These are phyloP conservation scores for Polyplosphaeria fusca DNA, from an alignment of 495 filamentous ascomycete genomes.

Conservation along the genomic window DNA sequence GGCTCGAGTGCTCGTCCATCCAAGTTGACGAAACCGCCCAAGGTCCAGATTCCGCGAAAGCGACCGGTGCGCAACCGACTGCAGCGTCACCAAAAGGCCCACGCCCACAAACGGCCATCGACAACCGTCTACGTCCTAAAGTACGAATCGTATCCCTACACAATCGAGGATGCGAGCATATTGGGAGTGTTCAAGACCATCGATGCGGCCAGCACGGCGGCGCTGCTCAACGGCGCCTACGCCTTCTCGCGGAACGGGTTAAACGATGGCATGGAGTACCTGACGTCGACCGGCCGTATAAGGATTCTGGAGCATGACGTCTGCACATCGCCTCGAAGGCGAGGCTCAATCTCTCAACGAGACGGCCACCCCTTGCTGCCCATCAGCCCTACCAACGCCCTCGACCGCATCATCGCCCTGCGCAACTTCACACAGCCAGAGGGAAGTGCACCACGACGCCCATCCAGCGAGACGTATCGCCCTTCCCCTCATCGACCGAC, in stretches of 20 bases:
- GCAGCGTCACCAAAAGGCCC: neutral
- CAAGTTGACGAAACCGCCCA: conserved; percentile 2
- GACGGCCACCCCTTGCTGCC: neutral
- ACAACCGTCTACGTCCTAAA: neutral
- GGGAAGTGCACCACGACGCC: neutral
- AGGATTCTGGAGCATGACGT: neutral
- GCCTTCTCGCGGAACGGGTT: conserved; percentile 1
- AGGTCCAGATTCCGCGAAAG: neutral
- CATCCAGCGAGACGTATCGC: neutral
- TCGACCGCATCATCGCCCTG: neutral
- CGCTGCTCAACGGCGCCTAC: conserved; percentile 1
- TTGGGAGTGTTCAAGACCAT: neutral
- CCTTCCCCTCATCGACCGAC: too few relatives aligned
- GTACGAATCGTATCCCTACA: conserved; percentile 2
- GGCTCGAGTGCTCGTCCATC: too few relatives aligned
- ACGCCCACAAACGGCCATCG: neutral
- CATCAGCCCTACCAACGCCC: neutral
- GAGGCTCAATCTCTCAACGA: too few relatives aligned
- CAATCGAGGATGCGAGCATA: neutral
- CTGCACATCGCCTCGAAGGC: neutral
- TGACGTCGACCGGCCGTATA: neutral
- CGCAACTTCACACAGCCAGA: neutral
- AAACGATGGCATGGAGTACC: conserved; percentile 5
- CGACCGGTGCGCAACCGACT: neutral
- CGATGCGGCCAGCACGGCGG: neutral